These are phyloP conservation scores for Wickerhamomyces sydowiorum DNA, from an alignment of 805 yeast species.

Conservation along the genomic window DNA sequence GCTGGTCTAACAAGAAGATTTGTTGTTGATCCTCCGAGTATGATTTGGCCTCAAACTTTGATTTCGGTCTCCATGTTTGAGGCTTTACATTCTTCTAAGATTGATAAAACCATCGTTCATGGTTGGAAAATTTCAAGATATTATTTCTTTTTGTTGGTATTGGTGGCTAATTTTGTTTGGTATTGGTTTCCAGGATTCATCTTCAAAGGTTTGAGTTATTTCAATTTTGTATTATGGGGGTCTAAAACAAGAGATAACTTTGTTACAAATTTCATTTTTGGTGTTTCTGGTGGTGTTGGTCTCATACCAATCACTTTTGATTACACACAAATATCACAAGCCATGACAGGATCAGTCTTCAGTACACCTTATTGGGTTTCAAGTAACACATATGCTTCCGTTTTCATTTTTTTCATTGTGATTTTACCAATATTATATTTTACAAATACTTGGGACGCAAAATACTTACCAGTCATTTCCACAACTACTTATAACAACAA, in stretches of 20 bases:
- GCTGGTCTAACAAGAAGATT: constrained; percentile 57
- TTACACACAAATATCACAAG: constrained; percentile 45
- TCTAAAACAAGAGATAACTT: constrained; percentile 39
- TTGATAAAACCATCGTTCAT: constrained; percentile 37
- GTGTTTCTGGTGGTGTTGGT: constrained; percentile 51
- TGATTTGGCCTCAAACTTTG: constrained; percentile 60
- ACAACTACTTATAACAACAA: constrained; percentile 44
- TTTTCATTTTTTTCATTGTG: constrained; percentile 45
- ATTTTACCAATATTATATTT: constrained; percentile 44
- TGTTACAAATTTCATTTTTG: constrained; percentile 56
- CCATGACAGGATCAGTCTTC: constrained; percentile 50
- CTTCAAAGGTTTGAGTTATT: constrained; percentile 53
- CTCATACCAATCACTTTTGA: constrained; percentile 50
- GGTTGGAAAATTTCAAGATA: constrained; percentile 57
- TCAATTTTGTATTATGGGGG: constrained; percentile 38
- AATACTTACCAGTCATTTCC: constrained; percentile 53
- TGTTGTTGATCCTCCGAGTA: constrained; percentile 53
- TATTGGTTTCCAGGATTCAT: constrained; percentile 66
- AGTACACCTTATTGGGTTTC: constrained; percentile 44
- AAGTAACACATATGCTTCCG: constrained; percentile 36
- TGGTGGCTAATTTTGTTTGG: constrained; percentile 42
- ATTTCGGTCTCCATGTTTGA: constrained; percentile 53
- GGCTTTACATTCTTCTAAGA: constrained; percentile 36
- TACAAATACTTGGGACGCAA: constrained; percentile 51
- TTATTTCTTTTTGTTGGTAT: constrained; percentile 39